These are phyloP conservation scores for Auricularia sp. DNA, from an alignment of 768 basidiomycete genomes.

Conservation along the genomic window DNA sequence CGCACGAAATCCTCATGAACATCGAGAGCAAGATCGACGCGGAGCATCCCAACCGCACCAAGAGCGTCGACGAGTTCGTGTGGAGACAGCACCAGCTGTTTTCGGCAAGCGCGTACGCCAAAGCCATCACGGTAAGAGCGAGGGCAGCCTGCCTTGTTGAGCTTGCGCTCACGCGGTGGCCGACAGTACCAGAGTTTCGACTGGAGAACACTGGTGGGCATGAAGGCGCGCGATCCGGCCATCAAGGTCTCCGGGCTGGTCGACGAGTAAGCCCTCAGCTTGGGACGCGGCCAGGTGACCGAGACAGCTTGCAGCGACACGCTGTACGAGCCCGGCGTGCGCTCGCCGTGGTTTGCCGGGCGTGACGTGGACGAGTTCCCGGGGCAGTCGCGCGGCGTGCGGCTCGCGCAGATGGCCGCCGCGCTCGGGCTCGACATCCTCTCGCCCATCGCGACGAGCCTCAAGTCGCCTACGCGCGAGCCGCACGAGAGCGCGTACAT, in stretches of 20 bases:
- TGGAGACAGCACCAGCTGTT: constrained; percentile 51
- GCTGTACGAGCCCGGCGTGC: constrained; percentile 26
- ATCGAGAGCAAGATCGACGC: constrained; percentile 73
- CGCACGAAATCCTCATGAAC: constrained; percentile 56
- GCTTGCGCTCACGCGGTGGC: not conserved
- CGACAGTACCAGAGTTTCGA: constrained; percentile 70
- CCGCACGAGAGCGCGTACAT: constrained; percentile 35
- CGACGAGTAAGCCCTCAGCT: constrained; percentile 42
- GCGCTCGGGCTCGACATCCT: constrained; percentile 55
- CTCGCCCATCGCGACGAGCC: constrained; percentile 45
- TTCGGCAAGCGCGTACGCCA: constrained; percentile 45
- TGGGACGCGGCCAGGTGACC: constrained; percentile 9
- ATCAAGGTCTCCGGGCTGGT: constrained; percentile 57
- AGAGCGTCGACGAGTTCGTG: constrained; percentile 50
- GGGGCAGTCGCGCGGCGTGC: constrained; percentile 45
- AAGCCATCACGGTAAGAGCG: constrained; percentile 48
- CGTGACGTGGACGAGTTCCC: constrained; percentile 52
- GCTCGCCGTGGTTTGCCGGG: constrained; percentile 63
- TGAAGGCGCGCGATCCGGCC: constrained; percentile 59
- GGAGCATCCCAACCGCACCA: constrained; percentile 40
- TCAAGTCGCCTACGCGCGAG: constrained; percentile 31
- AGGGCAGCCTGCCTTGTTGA: not conserved
- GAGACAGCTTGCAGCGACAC: constrained; percentile 4
- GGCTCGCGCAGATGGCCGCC: constrained; percentile 60
- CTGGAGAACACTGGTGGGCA: constrained; percentile 64